phyloP scores from a whole-genome alignment of 2,329 filamentous ascomycete genomes.

The Verticillium albo-atrum region DNA sequence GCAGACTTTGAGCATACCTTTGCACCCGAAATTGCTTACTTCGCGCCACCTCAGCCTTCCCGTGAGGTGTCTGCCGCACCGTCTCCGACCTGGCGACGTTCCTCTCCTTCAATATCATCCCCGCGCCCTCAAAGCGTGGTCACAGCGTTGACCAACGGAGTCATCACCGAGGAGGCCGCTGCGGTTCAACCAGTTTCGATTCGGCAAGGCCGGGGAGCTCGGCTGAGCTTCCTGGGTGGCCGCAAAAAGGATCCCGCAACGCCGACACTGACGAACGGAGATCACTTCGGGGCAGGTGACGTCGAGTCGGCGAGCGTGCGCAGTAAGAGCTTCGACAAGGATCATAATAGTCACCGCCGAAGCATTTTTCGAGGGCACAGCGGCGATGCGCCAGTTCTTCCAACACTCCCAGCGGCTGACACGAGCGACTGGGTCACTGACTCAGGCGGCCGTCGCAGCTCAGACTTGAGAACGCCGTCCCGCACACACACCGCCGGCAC shows the following conservation, averaged over 20 bases:
- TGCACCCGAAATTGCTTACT: conserved; percentile 60
- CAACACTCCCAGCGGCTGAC: conserved; percentile 7
- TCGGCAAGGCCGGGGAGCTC: conserved; percentile 44
- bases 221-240: conserved; percentile 54
- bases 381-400: conserved; percentile 16
- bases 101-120: conserved; percentile 35
- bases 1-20: conserved; percentile 59
- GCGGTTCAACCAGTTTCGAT: conserved; percentile 46
- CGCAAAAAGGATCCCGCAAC: conserved; percentile 38
- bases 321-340: conserved; percentile 18
- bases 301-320: conserved; percentile 23
- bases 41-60: conserved; percentile 46
- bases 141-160: conserved; percentile 26
- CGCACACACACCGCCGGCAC: background rate
- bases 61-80: conserved; percentile 36
- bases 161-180: conserved; percentile 43
- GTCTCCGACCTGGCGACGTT: conserved; percentile 44
- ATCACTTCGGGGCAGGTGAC: conserved; percentile 13
- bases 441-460: conserved; percentile 19
- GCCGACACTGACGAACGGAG: conserved; percentile 21
- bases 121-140: conserved; percentile 22
- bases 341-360: conserved; percentile 32
- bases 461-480: conserved; percentile 13
- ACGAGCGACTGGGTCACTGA: conserved; percentile 26
- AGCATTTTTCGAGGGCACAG: conserved; percentile 42